Base-by-base conservation (phyloP, 83 land plant species). In the Larix sibirica region DNA sequence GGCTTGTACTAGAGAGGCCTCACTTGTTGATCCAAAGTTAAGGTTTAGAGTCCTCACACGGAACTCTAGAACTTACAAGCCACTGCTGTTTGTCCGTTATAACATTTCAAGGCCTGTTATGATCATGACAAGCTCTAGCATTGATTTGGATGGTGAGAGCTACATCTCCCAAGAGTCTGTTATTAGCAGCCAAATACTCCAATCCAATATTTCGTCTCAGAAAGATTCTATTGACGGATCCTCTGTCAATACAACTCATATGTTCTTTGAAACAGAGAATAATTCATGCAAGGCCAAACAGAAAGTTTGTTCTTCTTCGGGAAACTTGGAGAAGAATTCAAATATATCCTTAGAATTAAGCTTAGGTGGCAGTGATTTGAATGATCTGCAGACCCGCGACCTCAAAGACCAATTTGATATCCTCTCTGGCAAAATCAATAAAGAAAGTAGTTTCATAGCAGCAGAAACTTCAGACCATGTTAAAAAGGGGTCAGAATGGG, bases 131-230 rank as follows among this genome's bases (percentile, higher is more conserved):
- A 64, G 26, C 67, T 64, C 26, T 24, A 64, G 67, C 67, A 64
- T 8, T 64, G 67, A 64, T 64, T 64, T 64, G 67, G 67, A 64
- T n/a, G 26, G 23, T 64, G 67, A 64, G 6, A 64, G 67, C 26
- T 7, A 64, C 26, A n/a, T 64, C 23, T 64, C 67, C 26, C 26
- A 64, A 64, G 67, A 64, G 20, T 64, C 67, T 64, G 67, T 64
- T 24, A 64, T 64, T 4, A 64, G 67, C 23, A n/a, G 18, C 9
- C 67, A 64, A 64, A 8, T n/a, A 24, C 26, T 24, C 7, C 26
- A n/a, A n/a, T 64, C 67, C 67, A 64, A 64, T 64, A 24, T 64
- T 64, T 64, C 67, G 26, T n/a, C 26, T 64, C 67, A 64, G 67
- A 64, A 64, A 24, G 67, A n/a, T 64, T 64, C 67, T n/a, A 64